A percentile compares a stretch with the other conserved stretches of the same genome.
These are phyloP conservation scores for Cornus kousa DNA, from an alignment of 148 eudicot genomes.

Conservation along the genomic window DNA sequence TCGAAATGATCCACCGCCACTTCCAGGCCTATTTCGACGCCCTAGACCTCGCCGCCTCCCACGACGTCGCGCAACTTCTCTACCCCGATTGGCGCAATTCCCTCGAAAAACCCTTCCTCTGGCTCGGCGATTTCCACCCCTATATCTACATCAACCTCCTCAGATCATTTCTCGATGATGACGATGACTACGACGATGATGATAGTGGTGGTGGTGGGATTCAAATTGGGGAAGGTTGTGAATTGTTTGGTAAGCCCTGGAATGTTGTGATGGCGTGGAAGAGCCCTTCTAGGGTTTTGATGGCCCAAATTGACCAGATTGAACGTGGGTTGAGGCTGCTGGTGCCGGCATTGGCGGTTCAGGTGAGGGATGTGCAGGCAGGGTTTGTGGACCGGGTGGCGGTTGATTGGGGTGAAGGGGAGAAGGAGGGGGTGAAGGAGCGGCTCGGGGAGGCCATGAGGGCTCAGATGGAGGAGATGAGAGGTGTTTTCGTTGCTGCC, in stretches of 20 bases:
- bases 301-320: conserved; percentile 53
- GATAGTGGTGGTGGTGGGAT: conserved; percentile 8
- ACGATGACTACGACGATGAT: conserved; percentile 11
- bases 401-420: conserved; percentile 26
- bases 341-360: conserved; percentile 61
- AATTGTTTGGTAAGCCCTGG: conserved; percentile 25
- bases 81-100: conserved; percentile 60
- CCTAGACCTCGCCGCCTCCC: conserved; percentile 60
- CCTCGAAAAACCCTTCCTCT: conserved; percentile 71
- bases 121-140: conserved; percentile 87
- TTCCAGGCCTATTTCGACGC: conserved; percentile 65
- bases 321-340: conserved; percentile 81
- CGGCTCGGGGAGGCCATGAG: conserved; percentile 36
- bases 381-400: conserved; percentile 44
- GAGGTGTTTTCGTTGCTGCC: conserved; percentile 69
- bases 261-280: conserved; percentile 49
- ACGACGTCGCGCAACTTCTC: conserved; percentile 53
- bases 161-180: conserved; percentile 53
- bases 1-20: conserved; percentile 53
- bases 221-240: conserved; percentile 3
- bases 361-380: conserved; percentile 56
- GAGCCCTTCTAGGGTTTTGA: conserved; percentile 33
- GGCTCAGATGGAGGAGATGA: conserved; percentile 61
- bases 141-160: conserved; percentile 70
- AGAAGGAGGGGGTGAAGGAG: conserved; percentile 13